Percentiles rank a stretch among this genome's conserved stretches.
Evolutionary conservation across 2,329 filamentous ascomycete species (phyloP).

Genomic region (Diaporthe eres): DNA sequence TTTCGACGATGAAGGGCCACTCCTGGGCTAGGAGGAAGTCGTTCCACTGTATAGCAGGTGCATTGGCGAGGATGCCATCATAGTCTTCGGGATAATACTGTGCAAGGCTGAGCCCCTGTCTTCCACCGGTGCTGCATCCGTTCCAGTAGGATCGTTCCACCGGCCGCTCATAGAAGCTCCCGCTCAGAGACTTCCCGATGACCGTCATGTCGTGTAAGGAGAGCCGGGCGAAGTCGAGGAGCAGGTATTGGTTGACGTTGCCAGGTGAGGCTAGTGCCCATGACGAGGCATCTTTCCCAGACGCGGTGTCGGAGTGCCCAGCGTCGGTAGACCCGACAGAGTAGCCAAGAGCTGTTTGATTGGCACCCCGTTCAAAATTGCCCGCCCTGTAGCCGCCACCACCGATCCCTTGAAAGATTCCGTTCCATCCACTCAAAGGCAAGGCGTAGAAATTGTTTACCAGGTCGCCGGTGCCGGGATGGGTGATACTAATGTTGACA

Average conservation of each 20-base stretch:
- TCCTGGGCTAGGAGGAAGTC: slow-evolving; percentile 13
- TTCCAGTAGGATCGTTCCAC: neutral
- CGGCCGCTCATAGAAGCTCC: neutral
- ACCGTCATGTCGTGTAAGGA: neutral
- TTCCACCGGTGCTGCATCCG: slow-evolving; percentile 16
- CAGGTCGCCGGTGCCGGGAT: neutral
- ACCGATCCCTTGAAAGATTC: neutral
- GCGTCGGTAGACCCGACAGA: neutral
- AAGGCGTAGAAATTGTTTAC: neutral
- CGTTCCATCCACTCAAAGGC: neutral
- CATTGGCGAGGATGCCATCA: slow-evolving; percentile 13
- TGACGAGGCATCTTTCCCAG: neutral
- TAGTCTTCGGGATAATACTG: slow-evolving; percentile 16
- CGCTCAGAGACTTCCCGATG: neutral
- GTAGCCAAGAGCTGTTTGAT: neutral
- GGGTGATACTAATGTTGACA: neutral
- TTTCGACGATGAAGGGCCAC: slow-evolving; percentile 22
- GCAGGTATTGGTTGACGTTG: neutral
- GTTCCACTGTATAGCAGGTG: slow-evolving; percentile 18
- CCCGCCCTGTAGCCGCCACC: neutral
- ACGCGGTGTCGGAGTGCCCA: neutral
- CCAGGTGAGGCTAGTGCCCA: neutral
- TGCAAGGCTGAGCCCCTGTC: slow-evolving; percentile 9
- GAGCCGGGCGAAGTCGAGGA: neutral
- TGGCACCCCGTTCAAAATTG: neutral